Percentiles rank a stretch among this genome's conserved stretches.
phyloP scores from a whole-genome alignment of 139 green algal species.

The Mesotaenium endlicherianum region DNA sequence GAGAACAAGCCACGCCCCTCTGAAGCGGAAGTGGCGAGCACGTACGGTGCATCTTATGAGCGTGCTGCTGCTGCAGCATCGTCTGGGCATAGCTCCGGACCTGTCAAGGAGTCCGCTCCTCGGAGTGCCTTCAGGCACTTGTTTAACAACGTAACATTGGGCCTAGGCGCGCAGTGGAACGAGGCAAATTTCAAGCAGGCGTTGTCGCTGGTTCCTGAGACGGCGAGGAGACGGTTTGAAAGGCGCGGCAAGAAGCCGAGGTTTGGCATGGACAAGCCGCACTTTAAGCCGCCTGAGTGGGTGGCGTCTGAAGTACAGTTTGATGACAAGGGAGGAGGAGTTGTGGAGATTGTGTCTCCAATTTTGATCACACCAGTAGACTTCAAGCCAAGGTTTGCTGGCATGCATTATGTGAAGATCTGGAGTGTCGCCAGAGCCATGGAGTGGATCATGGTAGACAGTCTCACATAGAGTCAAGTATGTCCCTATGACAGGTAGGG shows the following conservation, averaged over 20 bases:
- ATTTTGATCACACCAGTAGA: neutral
- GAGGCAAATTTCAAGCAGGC: neutral
- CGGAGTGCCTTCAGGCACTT: no score
- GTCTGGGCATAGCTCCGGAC: no score
- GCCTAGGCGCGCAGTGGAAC: neutral
- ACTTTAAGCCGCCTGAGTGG: neutral
- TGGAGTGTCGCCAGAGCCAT: neutral
- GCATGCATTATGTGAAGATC: constrained; percentile 27
- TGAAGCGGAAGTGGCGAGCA: no score
- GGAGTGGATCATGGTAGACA: constrained; percentile 1
- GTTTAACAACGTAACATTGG: no score
- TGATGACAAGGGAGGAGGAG: neutral
- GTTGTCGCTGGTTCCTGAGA: neutral
- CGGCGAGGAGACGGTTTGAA: neutral
- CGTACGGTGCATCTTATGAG: no score
- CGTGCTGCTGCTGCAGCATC: no score
- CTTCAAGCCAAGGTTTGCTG: neutral
- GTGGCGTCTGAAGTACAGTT: neutral
- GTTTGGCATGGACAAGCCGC: constrained; percentile 1
- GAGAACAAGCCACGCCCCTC: neutral
- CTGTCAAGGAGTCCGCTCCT: neutral
- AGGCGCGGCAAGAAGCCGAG: neutral
- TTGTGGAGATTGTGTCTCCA: neutral
- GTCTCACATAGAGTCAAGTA: neutral
- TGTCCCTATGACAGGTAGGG: no score